Evolutionary conservation across 495 filamentous ascomycete genomes (phyloP).

Genomic region (Umbilicaria muhlenbergii): DNA sequence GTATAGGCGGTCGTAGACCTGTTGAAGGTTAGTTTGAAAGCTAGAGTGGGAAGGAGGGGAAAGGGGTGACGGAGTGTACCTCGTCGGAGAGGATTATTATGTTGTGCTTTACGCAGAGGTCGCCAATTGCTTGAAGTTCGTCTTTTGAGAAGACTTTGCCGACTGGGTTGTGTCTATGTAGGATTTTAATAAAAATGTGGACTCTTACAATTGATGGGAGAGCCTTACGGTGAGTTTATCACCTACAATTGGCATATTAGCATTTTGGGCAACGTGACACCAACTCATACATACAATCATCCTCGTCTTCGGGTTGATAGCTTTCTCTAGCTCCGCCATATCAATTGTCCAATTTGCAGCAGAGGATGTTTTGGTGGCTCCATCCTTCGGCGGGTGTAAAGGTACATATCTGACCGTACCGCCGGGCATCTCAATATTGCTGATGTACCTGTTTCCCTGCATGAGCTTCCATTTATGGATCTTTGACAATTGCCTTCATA

Average conservation of each 20-base stretch:
- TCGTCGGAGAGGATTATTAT: conserved; percentile 94
- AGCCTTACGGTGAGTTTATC: conserved; percentile 27
- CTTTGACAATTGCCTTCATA: conserved; percentile 22
- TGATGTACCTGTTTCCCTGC: conserved; percentile 50
- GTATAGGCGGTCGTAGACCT: conserved; percentile 83
- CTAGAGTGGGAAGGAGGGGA: neutral
- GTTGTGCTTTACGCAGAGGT: conserved; percentile 83
- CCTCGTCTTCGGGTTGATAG: conserved; percentile 74
- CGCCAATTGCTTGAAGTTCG: conserved; percentile 74
- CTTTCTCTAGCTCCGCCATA: conserved; percentile 63
- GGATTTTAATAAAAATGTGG: conserved; percentile 8
- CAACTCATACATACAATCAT: conserved; percentile 84
- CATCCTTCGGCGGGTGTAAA: conserved; percentile 77
- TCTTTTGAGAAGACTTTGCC: conserved; percentile 81
- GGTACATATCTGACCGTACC: conserved; percentile 89
- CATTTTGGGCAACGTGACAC: neutral
- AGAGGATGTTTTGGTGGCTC: conserved; percentile 59
- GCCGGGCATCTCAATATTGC: conserved; percentile 95
- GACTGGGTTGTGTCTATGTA: conserved; percentile 71
- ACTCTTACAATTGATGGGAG: neutral
- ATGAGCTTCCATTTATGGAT: neutral
- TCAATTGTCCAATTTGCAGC: conserved; percentile 82
- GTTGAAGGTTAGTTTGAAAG: too few species aligned
- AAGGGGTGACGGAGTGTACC: conserved; percentile 10
- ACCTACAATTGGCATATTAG: conserved; percentile 18